Conservation (phyloP, 1,284 basidiomycete species). For the Tylopilus orsonianus region DNA sequence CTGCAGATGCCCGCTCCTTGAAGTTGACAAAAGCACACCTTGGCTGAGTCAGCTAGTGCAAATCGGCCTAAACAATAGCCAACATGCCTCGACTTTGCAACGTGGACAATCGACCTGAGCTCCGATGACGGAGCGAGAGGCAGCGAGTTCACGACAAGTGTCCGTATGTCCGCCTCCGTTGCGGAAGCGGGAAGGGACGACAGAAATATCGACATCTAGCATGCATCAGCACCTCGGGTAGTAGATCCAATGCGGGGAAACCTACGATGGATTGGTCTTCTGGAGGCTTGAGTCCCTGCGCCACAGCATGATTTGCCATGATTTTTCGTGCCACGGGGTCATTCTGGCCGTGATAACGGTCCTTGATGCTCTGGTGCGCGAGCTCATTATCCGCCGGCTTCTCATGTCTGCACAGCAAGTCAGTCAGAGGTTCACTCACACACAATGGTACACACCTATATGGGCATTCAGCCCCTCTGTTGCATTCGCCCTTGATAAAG, state of each 20-base stretch:
- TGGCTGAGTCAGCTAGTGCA: conserved; percentile 17
- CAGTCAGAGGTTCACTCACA: neutral
- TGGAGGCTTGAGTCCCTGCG: conserved; percentile 83
- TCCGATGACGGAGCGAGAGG: conserved; percentile 66
- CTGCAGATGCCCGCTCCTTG: conserved; percentile 75
- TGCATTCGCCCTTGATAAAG: conserved; percentile 94
- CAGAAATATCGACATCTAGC: conserved; percentile 90
- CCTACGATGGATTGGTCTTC: conserved; percentile 85
- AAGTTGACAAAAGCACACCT: conserved; percentile 98
- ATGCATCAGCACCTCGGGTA: conserved; percentile 8
- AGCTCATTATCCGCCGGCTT: conserved; percentile 80
- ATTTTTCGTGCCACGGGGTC: conserved; percentile 94
- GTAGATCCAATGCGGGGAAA: conserved; percentile 18
- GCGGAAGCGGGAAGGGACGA: conserved; percentile 76
- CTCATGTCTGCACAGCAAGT: conserved; percentile 67
- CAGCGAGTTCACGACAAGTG: conserved; percentile 70
- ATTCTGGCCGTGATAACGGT: conserved; percentile 87
- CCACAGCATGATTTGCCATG: conserved; percentile 68
- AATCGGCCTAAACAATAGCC: neutral
- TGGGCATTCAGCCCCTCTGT: conserved; percentile 88
- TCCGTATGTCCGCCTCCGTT: conserved; percentile 78
- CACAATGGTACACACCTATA: conserved; percentile 56
- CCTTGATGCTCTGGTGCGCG: conserved; percentile 89
- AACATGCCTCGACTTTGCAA: conserved; percentile 71
- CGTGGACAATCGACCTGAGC: conserved; percentile 84